Conservation (phyloP, 73 alveolate genomes). For the Diophrys appendiculata region DNA sequence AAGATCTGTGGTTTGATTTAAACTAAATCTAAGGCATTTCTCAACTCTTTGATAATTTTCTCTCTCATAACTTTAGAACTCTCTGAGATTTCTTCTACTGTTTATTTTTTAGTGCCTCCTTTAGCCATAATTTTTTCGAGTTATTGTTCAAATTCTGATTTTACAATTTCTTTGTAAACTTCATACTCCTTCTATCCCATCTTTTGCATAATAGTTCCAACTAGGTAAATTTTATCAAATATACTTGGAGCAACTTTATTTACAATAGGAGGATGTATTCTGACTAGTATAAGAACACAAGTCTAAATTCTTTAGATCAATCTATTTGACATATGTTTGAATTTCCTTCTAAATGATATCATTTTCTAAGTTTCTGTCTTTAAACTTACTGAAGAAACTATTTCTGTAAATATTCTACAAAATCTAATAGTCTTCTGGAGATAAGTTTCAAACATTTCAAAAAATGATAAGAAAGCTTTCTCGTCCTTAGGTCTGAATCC, state of each 20-base stretch:
- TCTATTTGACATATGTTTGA: too few species aligned
- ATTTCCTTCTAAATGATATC: too few species aligned
- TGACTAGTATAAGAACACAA: slow-evolving; percentile 16
- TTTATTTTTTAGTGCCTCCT: slow-evolving; percentile 39
- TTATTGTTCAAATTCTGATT: slow-evolving; percentile 23
- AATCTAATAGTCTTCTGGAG: too few species aligned
- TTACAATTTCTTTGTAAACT: background rate
- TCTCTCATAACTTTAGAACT: slow-evolving; percentile 34
- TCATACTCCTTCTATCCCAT: background rate
- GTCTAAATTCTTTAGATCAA: slow-evolving; percentile 8
- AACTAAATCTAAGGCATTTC: background rate
- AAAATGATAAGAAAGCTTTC: too few species aligned
- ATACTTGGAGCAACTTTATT: slow-evolving; percentile 14
- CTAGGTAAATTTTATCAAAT: slow-evolving; percentile 38
- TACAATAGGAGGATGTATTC: slow-evolving; percentile 8
- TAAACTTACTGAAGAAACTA: too few species aligned
- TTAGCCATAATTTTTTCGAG: slow-evolving; percentile 13
- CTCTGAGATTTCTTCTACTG: slow-evolving; percentile 42
- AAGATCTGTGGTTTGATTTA: slow-evolving; percentile 32
- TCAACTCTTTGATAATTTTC: slow-evolving; percentile 28
- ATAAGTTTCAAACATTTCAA: too few species aligned
- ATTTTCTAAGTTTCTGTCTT: too few species aligned
- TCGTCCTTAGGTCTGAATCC: too few species aligned
- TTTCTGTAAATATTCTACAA: too few species aligned
- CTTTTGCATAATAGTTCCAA: slow-evolving; percentile 9